Conservation (phyloP, 495 filamentous ascomycete genomes). For the Penicillium canariense region DNA sequence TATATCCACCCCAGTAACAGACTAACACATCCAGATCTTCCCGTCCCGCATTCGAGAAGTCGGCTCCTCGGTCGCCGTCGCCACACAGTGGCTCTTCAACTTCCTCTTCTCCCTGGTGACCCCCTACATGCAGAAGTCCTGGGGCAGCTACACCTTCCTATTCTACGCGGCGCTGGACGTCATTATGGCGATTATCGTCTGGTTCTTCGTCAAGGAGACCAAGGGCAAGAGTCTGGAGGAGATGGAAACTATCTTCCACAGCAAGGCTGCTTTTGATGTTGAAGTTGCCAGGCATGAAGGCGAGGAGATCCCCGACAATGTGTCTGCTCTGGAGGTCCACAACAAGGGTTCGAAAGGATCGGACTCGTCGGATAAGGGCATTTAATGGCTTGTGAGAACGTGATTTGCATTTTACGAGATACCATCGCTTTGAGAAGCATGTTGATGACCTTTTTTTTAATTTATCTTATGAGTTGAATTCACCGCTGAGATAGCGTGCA, state of each 20-base stretch:
- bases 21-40: conserved; percentile 36
- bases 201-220: conserved; percentile 62
- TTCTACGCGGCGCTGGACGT: conserved; percentile 38
- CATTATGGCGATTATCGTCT: conserved; percentile 51
- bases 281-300: conserved; percentile 18
- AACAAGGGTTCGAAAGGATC: conserved; percentile 10
- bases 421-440: background rate
- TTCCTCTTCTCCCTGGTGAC: conserved; percentile 51
- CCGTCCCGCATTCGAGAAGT: conserved; percentile 47
- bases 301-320: conserved; percentile 2
- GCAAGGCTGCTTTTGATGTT: conserved; percentile 28
- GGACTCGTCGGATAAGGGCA: background rate
- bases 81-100: conserved; percentile 52
- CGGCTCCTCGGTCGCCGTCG: conserved; percentile 39
- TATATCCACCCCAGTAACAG: background rate
- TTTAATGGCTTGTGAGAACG: background rate
- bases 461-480: no score
- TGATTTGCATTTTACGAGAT: background rate
- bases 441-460: background rate
- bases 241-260: conserved; percentile 39
- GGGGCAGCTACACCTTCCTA: conserved; percentile 50
- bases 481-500: background rate
- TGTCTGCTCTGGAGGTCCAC: conserved; percentile 17
- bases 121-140: conserved; percentile 45
- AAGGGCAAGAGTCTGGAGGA: conserved; percentile 49